Evolutionary conservation across 768 basidiomycete genomes (phyloP), one percentile per base, ranked within the genome.

Genomic region (Leccinum rimulosum): DNA sequence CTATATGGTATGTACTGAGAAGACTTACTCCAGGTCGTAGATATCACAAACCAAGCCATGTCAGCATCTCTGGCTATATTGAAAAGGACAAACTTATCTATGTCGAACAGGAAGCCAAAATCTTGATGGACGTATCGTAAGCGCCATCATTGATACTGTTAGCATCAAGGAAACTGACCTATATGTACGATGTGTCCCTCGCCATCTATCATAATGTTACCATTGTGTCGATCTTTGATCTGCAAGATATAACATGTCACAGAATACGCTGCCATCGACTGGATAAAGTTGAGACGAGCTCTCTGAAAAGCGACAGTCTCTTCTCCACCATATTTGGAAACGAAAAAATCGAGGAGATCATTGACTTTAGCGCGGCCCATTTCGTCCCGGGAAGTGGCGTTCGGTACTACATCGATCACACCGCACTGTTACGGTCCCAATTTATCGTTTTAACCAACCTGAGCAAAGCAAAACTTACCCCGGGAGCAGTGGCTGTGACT

Each of bases 301-400:
- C 84, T 83, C 71, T 98, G 95, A 79, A 98, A 99, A 51, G 89
- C 80, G 47, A 92, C 75, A 0, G 93, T 92, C 65, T 98, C 93
- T 70, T 89, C 84, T 51, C 90, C 88, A 22, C 96, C 97, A 68
- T 97, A 97, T 72, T 90, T 95, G 35, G 92, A 85, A 27, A 93
- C 80, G 74, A 98, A 99, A 78, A 98, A 99, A 64, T 89, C 89
- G 35, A 91, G 82, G 19, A 99, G 81, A 70, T 99, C 95, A 65
- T 98, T 98, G 70, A 98, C 91, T 76, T 98, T 98, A 33, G 94
- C 93, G 35, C 97, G 85, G 33, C 97, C 97, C 97, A 99, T 98
- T 77, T 99, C 97, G 71, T 99, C 97, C 56, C 97, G 85, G 0
- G 97, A 98, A 0, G 97, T 99, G 0, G 97, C 86, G 70, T 98